Conservation (phyloP, 2,329 filamentous ascomycete genomes). For the Aureobasidium lini region DNA sequence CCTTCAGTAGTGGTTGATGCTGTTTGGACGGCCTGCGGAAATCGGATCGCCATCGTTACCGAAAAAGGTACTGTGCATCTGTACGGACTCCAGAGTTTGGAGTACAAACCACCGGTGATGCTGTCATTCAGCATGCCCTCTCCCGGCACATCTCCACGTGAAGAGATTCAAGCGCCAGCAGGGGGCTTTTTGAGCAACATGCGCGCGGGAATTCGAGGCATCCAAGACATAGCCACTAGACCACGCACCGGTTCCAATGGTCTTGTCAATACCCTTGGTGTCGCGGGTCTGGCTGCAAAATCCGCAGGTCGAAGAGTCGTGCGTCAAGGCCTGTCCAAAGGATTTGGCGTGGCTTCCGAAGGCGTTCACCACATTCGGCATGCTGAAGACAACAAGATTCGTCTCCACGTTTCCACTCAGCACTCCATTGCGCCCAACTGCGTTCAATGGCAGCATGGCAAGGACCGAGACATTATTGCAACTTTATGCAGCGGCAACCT, state of each 20-base stretch:
- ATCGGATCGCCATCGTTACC: constrained; percentile 81
- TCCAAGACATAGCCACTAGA: constrained; percentile 59
- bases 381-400: constrained; percentile 66
- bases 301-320: constrained; percentile 62
- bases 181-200: constrained; percentile 17
- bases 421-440: constrained; percentile 51
- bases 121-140: constrained; percentile 12
- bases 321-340: constrained; percentile 66
- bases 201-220: constrained; percentile 15
- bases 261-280: constrained; percentile 29
- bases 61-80: constrained; percentile 94
- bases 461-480: constrained; percentile 55
- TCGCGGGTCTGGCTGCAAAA: constrained; percentile 40
- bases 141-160: constrained; percentile 16
- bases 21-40: constrained; percentile 76
- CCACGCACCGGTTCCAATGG: constrained; percentile 26
- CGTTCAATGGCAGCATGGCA: constrained; percentile 58
- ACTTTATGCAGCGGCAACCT: constrained; percentile 60
- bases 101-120: neutral
- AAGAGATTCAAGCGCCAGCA: constrained; percentile 1
- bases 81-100: constrained; percentile 42
- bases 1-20: constrained; percentile 86
- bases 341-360: constrained; percentile 62
- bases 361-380: constrained; percentile 65
- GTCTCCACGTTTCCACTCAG: constrained; percentile 48